Percentiles rank a stretch among this genome's conserved stretches.
Conservation (phyloP, 2,329 filamentous ascomycete genomes). For the Penicillium griseofulvum region DNA sequence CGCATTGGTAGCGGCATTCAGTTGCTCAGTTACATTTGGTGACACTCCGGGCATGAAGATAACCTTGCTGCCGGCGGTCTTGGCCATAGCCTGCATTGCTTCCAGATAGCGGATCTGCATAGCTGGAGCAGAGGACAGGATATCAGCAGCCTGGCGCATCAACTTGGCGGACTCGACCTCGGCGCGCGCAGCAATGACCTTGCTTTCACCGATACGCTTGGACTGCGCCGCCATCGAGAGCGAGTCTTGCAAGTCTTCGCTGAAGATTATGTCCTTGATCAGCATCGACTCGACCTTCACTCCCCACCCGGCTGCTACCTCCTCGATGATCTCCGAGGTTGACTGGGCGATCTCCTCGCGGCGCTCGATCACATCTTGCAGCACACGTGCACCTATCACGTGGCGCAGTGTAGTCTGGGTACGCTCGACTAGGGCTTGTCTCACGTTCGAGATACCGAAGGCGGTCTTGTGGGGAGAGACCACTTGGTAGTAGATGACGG, state of each 20-base stretch:
- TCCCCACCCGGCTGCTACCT: constrained; percentile 90
- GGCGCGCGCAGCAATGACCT: constrained; percentile 94
- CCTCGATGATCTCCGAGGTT: constrained; percentile 96
- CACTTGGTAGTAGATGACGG: constrained; percentile 99
- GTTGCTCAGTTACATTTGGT: too few species aligned
- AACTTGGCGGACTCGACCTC: constrained; percentile 96
- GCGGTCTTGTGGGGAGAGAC: constrained; percentile 92
- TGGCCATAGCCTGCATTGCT: constrained; percentile 98
- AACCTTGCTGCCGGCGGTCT: constrained; percentile 82
- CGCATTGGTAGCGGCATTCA: too few species aligned
- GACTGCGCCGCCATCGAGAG: constrained; percentile 97
- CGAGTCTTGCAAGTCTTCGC: constrained; percentile 88
- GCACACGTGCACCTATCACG: constrained; percentile 88
- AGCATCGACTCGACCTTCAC: constrained; percentile 97
- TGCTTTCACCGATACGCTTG: constrained; percentile 97
- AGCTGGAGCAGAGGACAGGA: constrained; percentile 83
- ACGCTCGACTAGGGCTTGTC: constrained; percentile 93
- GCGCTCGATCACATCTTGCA: constrained; percentile 97
- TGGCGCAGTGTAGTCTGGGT: constrained; percentile 97
- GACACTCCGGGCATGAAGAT: constrained; percentile 68
- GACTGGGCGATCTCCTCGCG: constrained; percentile 94
- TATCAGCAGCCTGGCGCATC: constrained; percentile 82
- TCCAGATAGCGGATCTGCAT: constrained; percentile 99
- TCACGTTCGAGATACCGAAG: constrained; percentile 92
- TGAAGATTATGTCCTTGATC: constrained; percentile 99